Evolutionary conservation across 345 rosid genomes (phyloP).

Genomic region (Brassica napus): Da-Ae NC_063436.1:2664501-2665000

Average conservation of each 20-base stretch:
- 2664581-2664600: slow-evolving; percentile 34
- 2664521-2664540: slow-evolving; percentile 73
- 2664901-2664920: slow-evolving; percentile 74
- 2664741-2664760: slow-evolving; percentile 73
- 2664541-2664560: slow-evolving; percentile 79
- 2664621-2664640: not conserved
- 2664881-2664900: slow-evolving; percentile 76
- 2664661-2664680: slow-evolving; percentile 51
- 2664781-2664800: too few species aligned
- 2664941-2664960: slow-evolving; percentile 52
- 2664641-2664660: not conserved
- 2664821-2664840: not conserved
- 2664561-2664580: slow-evolving; percentile 72
- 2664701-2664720: slow-evolving; percentile 63
- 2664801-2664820: not conserved
- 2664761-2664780: not conserved
- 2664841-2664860: slow-evolving; percentile 91
- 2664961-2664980: too few species aligned
- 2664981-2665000: too few species aligned
- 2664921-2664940: slow-evolving; percentile 75
- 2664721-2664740: slow-evolving; percentile 72
- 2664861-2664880: slow-evolving; percentile 97
- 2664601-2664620: not conserved
- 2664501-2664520: slow-evolving; percentile 74
- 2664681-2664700: slow-evolving; percentile 64